phyloP scores from a whole-genome alignment of 345 rosid species.

The Clarkia xantiana region DNA sequence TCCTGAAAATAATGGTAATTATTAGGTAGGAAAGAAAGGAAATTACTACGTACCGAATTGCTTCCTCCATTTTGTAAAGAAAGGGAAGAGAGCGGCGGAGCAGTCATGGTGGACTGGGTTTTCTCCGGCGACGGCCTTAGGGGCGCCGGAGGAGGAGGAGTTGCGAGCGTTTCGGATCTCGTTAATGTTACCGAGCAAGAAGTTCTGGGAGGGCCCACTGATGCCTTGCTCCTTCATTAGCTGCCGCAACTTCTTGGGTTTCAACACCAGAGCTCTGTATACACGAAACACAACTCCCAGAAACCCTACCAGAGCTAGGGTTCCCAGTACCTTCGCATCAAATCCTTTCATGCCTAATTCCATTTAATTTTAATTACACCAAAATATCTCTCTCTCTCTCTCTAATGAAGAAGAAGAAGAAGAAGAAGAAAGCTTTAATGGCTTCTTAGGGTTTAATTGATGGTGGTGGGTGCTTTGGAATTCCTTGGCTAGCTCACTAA shows the following conservation, averaged over 20 bases:
- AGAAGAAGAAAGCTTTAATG: too few species aligned
- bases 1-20: too few species aligned
- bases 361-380: too few species aligned
- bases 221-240: slow-evolving; percentile 23
- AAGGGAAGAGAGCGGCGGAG: slow-evolving; percentile 61
- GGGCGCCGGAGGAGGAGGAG: neutral
- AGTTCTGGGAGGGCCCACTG: slow-evolving; percentile 19
- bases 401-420: too few species aligned
- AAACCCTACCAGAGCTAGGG: slow-evolving; percentile 6
- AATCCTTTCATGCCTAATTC: neutral
- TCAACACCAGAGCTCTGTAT: slow-evolving; percentile 14
- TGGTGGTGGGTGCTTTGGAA: too few species aligned
- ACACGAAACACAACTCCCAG: slow-evolving; percentile 8
- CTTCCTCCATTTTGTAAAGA: slow-evolving; percentile 63
- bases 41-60: slow-evolving; percentile 34
- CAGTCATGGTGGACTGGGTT: slow-evolving; percentile 50
- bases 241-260: slow-evolving; percentile 20
- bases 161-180: slow-evolving; percentile 20
- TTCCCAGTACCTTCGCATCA: neutral
- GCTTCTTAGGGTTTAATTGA: too few species aligned
- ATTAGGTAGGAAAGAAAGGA: too few species aligned
- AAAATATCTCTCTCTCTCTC: neutral
- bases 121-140: slow-evolving; percentile 3
- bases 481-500: too few species aligned
- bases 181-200: slow-evolving; percentile 27